Percentiles rank a stretch among this genome's conserved stretches.
These are phyloP conservation scores for Emmonsiellopsis sp. DNA, from an alignment of 2,329 filamentous ascomycete genomes.

Conservation along the genomic window DNA sequence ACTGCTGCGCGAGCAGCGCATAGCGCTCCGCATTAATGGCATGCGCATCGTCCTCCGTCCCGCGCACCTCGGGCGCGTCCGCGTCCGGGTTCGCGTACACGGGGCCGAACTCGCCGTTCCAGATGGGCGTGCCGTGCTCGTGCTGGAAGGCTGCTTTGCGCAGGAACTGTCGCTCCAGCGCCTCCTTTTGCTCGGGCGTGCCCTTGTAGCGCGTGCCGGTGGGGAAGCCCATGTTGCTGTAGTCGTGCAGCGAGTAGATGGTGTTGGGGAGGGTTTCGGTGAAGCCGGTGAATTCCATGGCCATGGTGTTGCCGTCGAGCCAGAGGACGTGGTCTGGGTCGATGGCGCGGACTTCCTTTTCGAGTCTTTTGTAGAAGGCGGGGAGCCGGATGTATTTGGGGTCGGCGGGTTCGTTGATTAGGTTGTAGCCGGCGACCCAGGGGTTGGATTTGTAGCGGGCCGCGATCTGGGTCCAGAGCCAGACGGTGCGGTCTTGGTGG, in stretches of 20 bases:
- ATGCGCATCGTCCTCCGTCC: constrained; percentile 18
- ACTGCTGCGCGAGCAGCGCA: constrained; percentile 38
- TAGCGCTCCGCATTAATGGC: constrained; percentile 37
- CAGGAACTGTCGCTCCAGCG: constrained; percentile 33
- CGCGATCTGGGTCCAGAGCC: constrained; percentile 42
- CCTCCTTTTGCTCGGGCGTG: constrained; percentile 30
- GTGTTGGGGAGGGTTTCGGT: constrained; percentile 34
- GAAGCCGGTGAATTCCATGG: constrained; percentile 38
- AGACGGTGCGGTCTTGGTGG: constrained; percentile 40
- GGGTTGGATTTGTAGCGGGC: constrained; percentile 35
- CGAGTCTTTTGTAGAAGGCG: constrained; percentile 38
- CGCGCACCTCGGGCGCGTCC: constrained; percentile 7
- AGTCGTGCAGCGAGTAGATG: constrained; percentile 39
- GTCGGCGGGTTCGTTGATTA: constrained; percentile 44
- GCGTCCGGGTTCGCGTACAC: constrained; percentile 27
- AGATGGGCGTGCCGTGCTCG: constrained; percentile 33
- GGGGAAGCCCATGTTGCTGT: constrained; percentile 36
- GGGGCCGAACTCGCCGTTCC: constrained; percentile 45
- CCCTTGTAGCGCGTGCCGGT: constrained; percentile 32
- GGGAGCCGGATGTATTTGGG: constrained; percentile 37
- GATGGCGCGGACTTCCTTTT: constrained; percentile 36
- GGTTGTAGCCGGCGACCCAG: constrained; percentile 45
- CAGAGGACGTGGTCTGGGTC: constrained; percentile 40
- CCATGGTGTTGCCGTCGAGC: constrained; percentile 37
- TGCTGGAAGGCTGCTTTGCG: constrained; percentile 41